Evolutionary conservation across 257 asterid genomes (phyloP).

Genomic region (Ilex aquifolium): DNA sequence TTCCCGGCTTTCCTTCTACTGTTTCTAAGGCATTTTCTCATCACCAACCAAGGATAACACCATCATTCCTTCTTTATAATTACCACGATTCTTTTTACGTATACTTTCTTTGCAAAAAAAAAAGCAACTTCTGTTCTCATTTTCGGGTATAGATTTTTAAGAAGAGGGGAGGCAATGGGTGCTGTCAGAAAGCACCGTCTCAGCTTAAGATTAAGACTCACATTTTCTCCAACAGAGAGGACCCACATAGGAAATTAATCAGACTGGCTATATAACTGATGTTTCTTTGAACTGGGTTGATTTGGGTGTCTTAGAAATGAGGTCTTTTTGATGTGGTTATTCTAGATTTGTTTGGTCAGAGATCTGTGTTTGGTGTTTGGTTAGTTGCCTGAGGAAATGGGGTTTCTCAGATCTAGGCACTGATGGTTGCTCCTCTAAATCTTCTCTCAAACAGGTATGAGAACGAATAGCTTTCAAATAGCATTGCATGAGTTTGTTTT

Average conservation of each 20-base stretch:
- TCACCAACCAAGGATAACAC: slow-evolving; percentile 77
- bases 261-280: slow-evolving; percentile 18
- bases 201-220: slow-evolving; percentile 32
- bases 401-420: slow-evolving; percentile 35
- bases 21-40: slow-evolving; percentile 51
- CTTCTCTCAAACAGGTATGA: slow-evolving; percentile 39
- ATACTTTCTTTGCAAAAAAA: slow-evolving; percentile 31
- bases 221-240: slow-evolving; percentile 32
- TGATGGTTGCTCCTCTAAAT: slow-evolving; percentile 31
- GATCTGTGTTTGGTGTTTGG: slow-evolving; percentile 40
- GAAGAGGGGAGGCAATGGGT: slow-evolving; percentile 14
- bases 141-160: slow-evolving; percentile 27
- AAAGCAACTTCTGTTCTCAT: slow-evolving; percentile 28
- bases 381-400: slow-evolving; percentile 17
- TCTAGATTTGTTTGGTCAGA: slow-evolving; percentile 29
- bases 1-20: slow-evolving; percentile 55
- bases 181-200: slow-evolving; percentile 13
- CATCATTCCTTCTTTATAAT: slow-evolving; percentile 41
- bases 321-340: slow-evolving; percentile 19
- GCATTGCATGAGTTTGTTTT: slow-evolving; percentile 4
- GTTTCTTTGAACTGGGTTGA: slow-evolving; percentile 6
- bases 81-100: slow-evolving; percentile 36
- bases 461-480: slow-evolving; percentile 1
- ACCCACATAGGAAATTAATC: slow-evolving; percentile 14
- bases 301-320: slow-evolving; percentile 21